Base-by-base conservation (phyloP, 176 grass and related monocot genomes). In the Puccinellia tenuiflora region DNA sequence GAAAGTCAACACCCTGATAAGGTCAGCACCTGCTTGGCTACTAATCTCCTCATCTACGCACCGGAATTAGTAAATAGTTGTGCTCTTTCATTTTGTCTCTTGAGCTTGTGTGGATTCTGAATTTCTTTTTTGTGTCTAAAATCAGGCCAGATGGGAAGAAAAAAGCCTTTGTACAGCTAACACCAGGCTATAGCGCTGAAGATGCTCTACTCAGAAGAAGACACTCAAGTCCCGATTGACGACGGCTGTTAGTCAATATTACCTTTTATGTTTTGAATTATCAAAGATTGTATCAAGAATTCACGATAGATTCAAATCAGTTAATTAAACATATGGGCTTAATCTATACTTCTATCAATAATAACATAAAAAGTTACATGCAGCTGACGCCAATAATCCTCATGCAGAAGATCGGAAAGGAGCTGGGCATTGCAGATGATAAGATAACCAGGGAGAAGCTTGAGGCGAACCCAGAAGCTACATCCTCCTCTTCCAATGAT, bases 1-100 rank as follows among this genome's bases (percentile, higher is more conserved):
- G 46, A 69, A 81, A 68, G 39, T 80, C 62, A 80, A 81, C 20
- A 81, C 79, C 22, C 59, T 81, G 43, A 81, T 81, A 54, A 69
- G 62, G 62, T 81, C 46, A 52, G 29, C 68, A 5, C 2, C 59
- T 65, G 62, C n/a, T 71, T 12, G 39, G 10, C 5, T 25, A 6
- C 9, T 13, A 16, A 24, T 71, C 67, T 39, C 11, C 39, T 30
- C 11, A 24, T 43, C 10, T 71, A 45, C 1, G 10, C 37, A 71
- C 24, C 11, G 10, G 24, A 71, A 45, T 25, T 62, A 14, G 12
- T 62, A 71, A 34, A 31, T 21, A 7, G 24, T 31, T 37, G 18
- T 52, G 31, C 24, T 13, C 8, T 63, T 79, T 9, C 7, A 79
- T 38, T 64, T 43, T 35, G 29, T 40, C 39, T 82, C 31, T 84